These are phyloP conservation scores for Aphanomyces invadans DNA, from an alignment of 352 stramenopile species.

Conservation along the genomic window DNA sequence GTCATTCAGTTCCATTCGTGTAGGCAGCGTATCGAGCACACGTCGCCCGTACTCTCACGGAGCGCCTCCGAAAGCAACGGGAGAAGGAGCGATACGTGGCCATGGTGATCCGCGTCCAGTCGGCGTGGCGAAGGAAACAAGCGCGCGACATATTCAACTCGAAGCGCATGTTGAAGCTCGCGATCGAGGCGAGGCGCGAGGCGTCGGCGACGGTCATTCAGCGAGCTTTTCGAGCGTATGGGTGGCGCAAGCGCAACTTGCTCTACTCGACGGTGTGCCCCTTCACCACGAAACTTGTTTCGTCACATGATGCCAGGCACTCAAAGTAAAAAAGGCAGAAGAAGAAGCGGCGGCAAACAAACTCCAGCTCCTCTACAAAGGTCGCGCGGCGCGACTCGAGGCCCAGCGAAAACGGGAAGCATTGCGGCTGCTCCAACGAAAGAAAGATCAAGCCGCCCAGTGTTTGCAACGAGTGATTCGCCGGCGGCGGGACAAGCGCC, in stretches of 20 bases:
- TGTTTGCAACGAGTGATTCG: constrained; percentile 11
- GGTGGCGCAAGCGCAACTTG: constrained; percentile 13
- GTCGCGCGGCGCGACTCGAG: constrained; percentile 10
- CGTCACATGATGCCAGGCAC: not conserved
- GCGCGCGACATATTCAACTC: constrained; percentile 9
- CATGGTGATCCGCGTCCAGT: constrained; percentile 22
- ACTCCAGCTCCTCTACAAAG: constrained; percentile 8
- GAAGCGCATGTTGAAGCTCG: not conserved
- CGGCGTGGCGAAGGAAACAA: constrained; percentile 5
- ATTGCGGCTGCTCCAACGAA: not conserved
- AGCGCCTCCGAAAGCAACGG: not conserved
- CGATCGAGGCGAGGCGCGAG: not conserved
- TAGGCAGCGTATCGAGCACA: constrained; percentile 16
- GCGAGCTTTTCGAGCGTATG: not conserved
- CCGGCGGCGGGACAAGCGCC: constrained; percentile 4
- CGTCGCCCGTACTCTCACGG: not conserved
- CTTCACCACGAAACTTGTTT: not conserved
- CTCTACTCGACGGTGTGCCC: not conserved
- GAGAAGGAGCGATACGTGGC: not conserved
- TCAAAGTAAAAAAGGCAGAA: not conserved
- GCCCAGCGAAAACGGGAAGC: not conserved
- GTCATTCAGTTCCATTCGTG: not conserved
- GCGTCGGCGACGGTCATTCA: not conserved
- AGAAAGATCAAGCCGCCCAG: not conserved
- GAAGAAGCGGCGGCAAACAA: constrained; percentile 17